Evolutionary conservation across 2,329 filamentous ascomycete genomes (phyloP).

Genomic region (Chaetomium globosum): DNA sequence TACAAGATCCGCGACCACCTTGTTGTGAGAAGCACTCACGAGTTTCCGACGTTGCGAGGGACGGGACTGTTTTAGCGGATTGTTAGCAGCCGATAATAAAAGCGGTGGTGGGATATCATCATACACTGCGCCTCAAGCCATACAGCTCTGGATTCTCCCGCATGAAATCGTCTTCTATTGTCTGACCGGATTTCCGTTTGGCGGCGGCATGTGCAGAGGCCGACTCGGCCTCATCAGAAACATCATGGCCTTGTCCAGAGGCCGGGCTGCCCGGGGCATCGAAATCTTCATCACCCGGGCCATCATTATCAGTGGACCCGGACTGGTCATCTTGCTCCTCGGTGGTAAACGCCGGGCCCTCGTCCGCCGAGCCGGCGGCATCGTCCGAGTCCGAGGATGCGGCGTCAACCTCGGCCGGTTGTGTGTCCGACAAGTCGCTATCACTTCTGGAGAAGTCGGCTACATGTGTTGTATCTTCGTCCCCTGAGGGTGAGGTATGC

Average conservation of each 20-base stretch:
- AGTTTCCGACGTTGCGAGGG: slow-evolving; percentile 61
- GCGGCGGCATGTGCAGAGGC: slow-evolving; percentile 67
- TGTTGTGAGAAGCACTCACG: slow-evolving; percentile 46
- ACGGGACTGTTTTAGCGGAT: slow-evolving; percentile 50
- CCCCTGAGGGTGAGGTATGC: slow-evolving; percentile 59
- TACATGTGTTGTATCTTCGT: slow-evolving; percentile 47
- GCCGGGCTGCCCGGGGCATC: slow-evolving; percentile 67
- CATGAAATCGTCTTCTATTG: slow-evolving; percentile 80
- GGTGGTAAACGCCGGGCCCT: slow-evolving; percentile 45
- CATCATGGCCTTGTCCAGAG: slow-evolving; percentile 51
- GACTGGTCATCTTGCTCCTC: slow-evolving; percentile 52
- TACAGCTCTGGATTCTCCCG: slow-evolving; percentile 92
- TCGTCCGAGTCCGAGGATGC: slow-evolving; percentile 51
- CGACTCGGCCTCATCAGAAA: slow-evolving; percentile 64
- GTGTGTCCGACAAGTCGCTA: slow-evolving; percentile 75
- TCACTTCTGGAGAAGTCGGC: slow-evolving; percentile 61
- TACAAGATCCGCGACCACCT: neutral
- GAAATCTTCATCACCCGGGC: slow-evolving; percentile 72
- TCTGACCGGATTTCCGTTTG: slow-evolving; percentile 69
- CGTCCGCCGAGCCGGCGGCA: slow-evolving; percentile 41
- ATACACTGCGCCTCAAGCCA: slow-evolving; percentile 87
- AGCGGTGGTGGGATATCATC: slow-evolving; percentile 42
- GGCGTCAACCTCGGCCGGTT: slow-evolving; percentile 52
- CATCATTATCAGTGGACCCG: slow-evolving; percentile 56
- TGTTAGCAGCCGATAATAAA: slow-evolving; percentile 41